Evolutionary conservation across 495 filamentous ascomycete species (phyloP), one percentile per base, ranked within the genome.

Genomic region (Parathielavia hyrcaniae): DNA sequence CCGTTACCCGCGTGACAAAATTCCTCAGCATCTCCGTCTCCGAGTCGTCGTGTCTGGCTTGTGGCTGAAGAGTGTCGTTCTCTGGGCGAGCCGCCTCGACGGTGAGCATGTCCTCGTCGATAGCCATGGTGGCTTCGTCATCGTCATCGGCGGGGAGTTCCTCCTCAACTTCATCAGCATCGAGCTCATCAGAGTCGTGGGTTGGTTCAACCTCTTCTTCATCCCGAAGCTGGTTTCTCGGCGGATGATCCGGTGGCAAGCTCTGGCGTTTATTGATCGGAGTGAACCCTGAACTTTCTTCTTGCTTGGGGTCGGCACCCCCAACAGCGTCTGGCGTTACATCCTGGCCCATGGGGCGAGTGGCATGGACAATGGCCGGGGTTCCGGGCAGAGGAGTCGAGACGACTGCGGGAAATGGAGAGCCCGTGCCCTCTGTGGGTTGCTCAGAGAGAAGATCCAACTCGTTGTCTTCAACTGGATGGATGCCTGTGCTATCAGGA

Each of bases 1-100:
- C 75, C 48, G 72, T 67, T 4, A 77, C 75, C 30, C 73, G 66
- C 40, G 68, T 75, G 35, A 77, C 70, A 61, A 77, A 77, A 41
- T 73, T 71, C 13, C 73, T 63, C 32, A 77, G 66, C 68, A 77
- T 69, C 34, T 77, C 75, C 2, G 74, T 75, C 43, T 77, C 74
- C 4, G 69, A 72, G 38, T 72, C 69, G 14, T 70, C 69, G 17
- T 69, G 66, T 6, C 50, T 43, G 2, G 49, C 59, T 14, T 66
- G 65, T n/a, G 67, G 36, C 5, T 63, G 58, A 6, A 69, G 49
- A 5, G 66, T 65, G 39, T 70, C 68, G 50, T 64, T 65, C 44
- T 62, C 51, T 5, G 45, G 36, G 16, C 32, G 47, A 11, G 55
- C 49, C 3, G 50, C 53, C 0, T 60, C 58, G 13, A 62, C 52